Percentiles rank a stretch among this genome's conserved stretches.
These are phyloP conservation scores for Plasmodium billcollinsi DNA, from an alignment of 169 alveolate genomes.

Conservation along the genomic window DNA sequence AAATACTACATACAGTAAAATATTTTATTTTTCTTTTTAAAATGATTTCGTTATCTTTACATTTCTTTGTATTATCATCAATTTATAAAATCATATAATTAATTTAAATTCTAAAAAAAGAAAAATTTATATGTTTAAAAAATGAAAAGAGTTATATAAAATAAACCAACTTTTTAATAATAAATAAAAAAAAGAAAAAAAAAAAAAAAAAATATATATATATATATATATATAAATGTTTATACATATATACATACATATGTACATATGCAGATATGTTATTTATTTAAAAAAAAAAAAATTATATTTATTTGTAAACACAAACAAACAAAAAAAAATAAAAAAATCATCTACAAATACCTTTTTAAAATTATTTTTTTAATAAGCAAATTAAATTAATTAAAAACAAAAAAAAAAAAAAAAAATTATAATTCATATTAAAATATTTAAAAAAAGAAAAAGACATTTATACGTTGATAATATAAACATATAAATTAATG, in stretches of 20 bases:
- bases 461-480: neutral
- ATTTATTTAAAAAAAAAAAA: too few relatives aligned
- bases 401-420: too few relatives aligned
- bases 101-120: conserved; percentile 26
- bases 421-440: too few relatives aligned
- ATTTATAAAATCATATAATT: conserved; percentile 18
- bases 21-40: conserved; percentile 9
- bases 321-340: too few relatives aligned
- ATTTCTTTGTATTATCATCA: conserved; percentile 18
- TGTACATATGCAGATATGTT: neutral
- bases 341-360: too few relatives aligned
- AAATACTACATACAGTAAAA: conserved; percentile 8
- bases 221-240: too few relatives aligned
- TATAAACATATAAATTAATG: neutral
- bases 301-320: too few relatives aligned
- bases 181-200: neutral
- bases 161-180: neutral
- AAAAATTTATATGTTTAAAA: neutral
- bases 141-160: conserved; percentile 2
- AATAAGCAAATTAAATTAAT: too few relatives aligned
- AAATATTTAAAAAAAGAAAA: neutral
- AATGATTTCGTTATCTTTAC: neutral
- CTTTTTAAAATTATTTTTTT: too few relatives aligned
- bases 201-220: neutral
- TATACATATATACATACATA: neutral